Evolutionary conservation across 139 green algal genomes (phyloP), one percentile per base, ranked within the genome.

Genomic region (Nannochloris sp.): DNA sequence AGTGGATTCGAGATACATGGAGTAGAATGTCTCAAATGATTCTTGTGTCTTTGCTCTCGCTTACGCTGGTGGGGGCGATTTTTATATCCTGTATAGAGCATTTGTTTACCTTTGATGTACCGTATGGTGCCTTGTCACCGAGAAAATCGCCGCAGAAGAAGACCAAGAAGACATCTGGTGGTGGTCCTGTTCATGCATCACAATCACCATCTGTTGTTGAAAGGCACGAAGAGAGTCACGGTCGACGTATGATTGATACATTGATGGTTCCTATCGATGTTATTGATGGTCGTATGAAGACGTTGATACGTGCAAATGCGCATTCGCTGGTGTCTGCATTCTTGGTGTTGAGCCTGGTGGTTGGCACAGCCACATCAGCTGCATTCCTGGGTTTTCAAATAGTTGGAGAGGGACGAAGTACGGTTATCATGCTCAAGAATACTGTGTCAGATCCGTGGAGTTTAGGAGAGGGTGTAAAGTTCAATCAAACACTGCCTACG

Each of bases 301-400:
- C 20, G 5, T 25, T 12, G 2, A 58, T 82, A 51, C 46, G 57
- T 5, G 26, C 6, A 4, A 82, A 79, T 60, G 45, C 79, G 49
- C 49, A 82, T 46, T 23, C 75, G 4, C 26, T 82, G 33, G 74
- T 83, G 6, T 56, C 69, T 28, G 65, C 69, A 20, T 59, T 69
- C 1, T 49, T 83, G 12, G 69, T 79, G 4, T 29, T 71, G 10
- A 62, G 33, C 17, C 74, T 85, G 17, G 62, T 85, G 36, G 16
- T 85, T 30, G 79, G 79, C 17, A 74, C 63, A 13, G 56, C 68
- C 6, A 63, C 58, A 16, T 55, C 81, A 33, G 61, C 63, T 13
- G 70, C 66, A n/a, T 76, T 85, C 31, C 62, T 85, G 16, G 56
- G 61, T 11, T 65, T 84, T 9, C 63, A 73, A n/a, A 76, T 84